Evolutionary conservation across 257 asterid genomes (phyloP).

Genomic region (Ehretia macrophylla): DNA sequence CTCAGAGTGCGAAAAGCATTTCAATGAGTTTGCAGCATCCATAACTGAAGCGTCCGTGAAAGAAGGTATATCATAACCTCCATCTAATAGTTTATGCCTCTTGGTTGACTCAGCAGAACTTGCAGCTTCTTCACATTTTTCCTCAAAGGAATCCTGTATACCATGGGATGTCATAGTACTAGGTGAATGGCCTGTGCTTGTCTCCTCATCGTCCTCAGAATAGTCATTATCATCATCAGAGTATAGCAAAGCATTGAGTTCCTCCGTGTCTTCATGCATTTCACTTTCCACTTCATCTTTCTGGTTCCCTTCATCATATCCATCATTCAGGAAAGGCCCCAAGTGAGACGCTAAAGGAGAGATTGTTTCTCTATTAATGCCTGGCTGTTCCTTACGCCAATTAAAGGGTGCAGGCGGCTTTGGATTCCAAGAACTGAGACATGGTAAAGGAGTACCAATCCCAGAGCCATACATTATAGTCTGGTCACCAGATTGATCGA

Average conservation of each 20-base stretch:
- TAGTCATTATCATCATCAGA: conserved; percentile 51
- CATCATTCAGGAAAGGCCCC: conserved; percentile 22
- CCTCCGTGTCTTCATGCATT: conserved; percentile 83
- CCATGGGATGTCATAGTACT: conserved; percentile 59
- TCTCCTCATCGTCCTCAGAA: conserved; percentile 65
- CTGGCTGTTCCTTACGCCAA: conserved; percentile 29
- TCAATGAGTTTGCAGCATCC: conserved; percentile 20
- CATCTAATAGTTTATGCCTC: conserved; percentile 47
- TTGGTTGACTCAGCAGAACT: conserved; percentile 48
- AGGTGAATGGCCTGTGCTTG: conserved; percentile 93
- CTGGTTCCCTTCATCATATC: conserved; percentile 28
- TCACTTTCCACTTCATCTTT: conserved; percentile 36
- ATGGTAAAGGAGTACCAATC: conserved; percentile 27
- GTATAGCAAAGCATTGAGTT: conserved; percentile 69
- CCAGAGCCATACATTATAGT: conserved; percentile 57
- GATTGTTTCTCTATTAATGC: conserved; percentile 13
- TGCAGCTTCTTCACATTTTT: conserved; percentile 55
- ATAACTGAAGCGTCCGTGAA: neutral
- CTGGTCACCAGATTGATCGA: conserved; percentile 74
- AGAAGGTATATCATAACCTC: conserved; percentile 21
- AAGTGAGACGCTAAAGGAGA: conserved; percentile 9
- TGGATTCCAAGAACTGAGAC: conserved; percentile 28
- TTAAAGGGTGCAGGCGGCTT: conserved; percentile 21
- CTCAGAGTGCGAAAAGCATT: conserved; percentile 26
- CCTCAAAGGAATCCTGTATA: conserved; percentile 26